Evolutionary conservation across 129 eudicot species (phyloP).

Genomic region (Logfia minima): DNA sequence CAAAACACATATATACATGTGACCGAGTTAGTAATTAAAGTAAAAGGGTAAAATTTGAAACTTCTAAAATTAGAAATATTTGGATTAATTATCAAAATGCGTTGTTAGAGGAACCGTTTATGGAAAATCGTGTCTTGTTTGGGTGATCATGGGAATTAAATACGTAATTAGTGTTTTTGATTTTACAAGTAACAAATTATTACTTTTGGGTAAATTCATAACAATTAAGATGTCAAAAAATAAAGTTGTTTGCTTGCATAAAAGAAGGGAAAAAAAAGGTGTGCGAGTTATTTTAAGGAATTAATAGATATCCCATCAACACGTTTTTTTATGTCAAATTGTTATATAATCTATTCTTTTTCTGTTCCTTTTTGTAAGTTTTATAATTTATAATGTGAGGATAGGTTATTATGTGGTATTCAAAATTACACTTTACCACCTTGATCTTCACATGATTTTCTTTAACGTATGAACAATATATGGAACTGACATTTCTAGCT

Average conservation of each 20-base stretch:
- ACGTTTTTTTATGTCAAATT: constrained; percentile 27
- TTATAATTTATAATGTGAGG: background rate
- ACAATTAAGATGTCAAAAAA: constrained; percentile 2
- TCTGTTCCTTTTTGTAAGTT: constrained; percentile 14
- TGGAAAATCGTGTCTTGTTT: constrained; percentile 9
- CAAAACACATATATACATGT: background rate
- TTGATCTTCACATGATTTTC: constrained; percentile 6
- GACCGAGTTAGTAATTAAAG: background rate
- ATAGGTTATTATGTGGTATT: background rate
- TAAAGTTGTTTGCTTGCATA: constrained; percentile 30
- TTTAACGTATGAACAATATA: constrained; percentile 1
- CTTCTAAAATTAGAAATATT: constrained; percentile 23
- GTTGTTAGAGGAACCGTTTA: background rate
- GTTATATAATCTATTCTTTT: constrained; percentile 10
- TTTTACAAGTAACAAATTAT: constrained; percentile 38
- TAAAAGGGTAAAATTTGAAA: constrained; percentile 10
- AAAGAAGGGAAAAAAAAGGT: constrained; percentile 30
- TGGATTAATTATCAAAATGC: background rate
- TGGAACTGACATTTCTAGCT: background rate
- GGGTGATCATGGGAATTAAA: background rate
- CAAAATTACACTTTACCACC: constrained; percentile 15
- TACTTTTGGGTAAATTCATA: constrained; percentile 29
- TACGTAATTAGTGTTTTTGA: constrained; percentile 22
- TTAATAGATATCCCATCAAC: constrained; percentile 16
- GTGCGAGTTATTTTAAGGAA: constrained; percentile 19